Evolutionary conservation across 1,139 yeast species (phyloP), one percentile per base, ranked within the genome.

Genomic region (Zygoascus sp.): DNA sequence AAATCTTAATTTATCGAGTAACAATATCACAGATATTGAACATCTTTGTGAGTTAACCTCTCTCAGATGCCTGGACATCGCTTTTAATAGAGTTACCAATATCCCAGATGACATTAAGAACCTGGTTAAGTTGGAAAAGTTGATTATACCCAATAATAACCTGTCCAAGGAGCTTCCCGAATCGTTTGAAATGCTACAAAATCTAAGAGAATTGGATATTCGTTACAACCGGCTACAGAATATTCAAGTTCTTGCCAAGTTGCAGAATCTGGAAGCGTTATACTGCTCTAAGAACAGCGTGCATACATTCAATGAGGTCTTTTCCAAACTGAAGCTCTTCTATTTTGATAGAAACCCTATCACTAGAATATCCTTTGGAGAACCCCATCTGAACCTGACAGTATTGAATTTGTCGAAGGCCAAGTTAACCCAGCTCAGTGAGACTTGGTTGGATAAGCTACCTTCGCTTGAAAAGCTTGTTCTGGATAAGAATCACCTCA

Each of bases 401-500:
- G 80, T 83, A 20, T 70, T 90, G 48, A 89, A 88, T 53, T 69
- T 90, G 42, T 80, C 87, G 8, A 85, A 84, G 58, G 96, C 96
- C 0, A 89, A 87, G 60, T 71, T 90, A 40, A 80, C 96, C 0
- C 74, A 84, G 2, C 71, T 92, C 40, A 84, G 92, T 1, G 73
- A 78, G 2, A 79, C 77, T 27, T 79, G 88, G 54, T 72, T 88
- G 40, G 68, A 74, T 13, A 77, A 74, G 56, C 72, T 89, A 41
- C 78, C 84, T 0, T 77, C 79, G 52, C 71, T 89, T 46, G 96
- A 87, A 59, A 83, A 80, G 52, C 68, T 92, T 53, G 81, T 81
- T 19, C 68, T 92, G 53, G 95, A 88, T 64, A 81, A 83, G 58
- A 92, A 92, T 61, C 95, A 86, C 62, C 73, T 92, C 59, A 86